These are phyloP conservation scores for Earliella scabrosa DNA, from an alignment of 1,284 basidiomycete species.

Conservation along the genomic window DNA sequence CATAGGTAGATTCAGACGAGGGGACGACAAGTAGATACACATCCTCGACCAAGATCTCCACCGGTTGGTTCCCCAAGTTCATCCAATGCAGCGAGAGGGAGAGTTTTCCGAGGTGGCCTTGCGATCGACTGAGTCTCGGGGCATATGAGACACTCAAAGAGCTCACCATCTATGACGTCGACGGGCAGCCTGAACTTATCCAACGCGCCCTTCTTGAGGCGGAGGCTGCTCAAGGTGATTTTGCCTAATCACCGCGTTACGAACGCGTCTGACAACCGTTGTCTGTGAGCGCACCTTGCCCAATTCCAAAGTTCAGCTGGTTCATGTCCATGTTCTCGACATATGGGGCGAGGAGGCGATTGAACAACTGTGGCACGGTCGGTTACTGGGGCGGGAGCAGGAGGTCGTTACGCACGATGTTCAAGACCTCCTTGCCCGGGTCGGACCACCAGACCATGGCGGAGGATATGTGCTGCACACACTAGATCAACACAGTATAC, in stretches of 20 bases:
- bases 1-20: conserved; percentile 70
- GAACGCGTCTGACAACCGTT: not conserved
- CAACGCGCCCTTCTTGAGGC: conserved; percentile 91
- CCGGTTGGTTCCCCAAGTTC: conserved; percentile 92
- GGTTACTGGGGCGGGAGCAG: conserved; percentile 3
- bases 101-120: conserved; percentile 92
- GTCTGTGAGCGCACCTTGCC: conserved; percentile 63
- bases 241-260: conserved; percentile 61
- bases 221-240: conserved; percentile 81
- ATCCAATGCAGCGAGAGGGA: conserved; percentile 96
- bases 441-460: conserved; percentile 78
- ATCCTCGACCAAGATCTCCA: conserved; percentile 92
- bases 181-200: conserved; percentile 97
- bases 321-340: conserved; percentile 96
- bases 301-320: conserved; percentile 95
- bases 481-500: not conserved
- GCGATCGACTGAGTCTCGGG: not conserved
- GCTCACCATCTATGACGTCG: conserved; percentile 89
- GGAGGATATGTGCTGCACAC: conserved; percentile 2
- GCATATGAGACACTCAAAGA: no score
- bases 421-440: conserved; percentile 78
- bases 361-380: conserved; percentile 67
- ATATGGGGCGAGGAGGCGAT: conserved; percentile 93
- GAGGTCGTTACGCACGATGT: conserved; percentile 55
- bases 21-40: conserved; percentile 95